A percentile compares a stretch with the other conserved stretches of the same genome.
Evolutionary conservation across 257 asterid species (phyloP).

Genomic region (Fraxinus quadrangulata): DNA sequence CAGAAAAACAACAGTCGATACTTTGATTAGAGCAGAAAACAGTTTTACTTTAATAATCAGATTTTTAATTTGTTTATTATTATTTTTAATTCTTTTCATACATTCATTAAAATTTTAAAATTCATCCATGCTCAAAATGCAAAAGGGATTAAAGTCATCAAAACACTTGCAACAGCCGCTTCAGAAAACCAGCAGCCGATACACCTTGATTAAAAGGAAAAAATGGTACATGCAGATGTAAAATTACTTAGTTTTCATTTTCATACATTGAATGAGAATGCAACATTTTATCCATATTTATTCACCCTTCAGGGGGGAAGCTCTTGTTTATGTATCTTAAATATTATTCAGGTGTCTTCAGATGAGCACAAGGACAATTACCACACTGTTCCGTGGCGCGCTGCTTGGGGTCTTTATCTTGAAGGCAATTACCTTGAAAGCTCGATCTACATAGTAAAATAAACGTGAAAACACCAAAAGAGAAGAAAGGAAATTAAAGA

Average conservation of each 20-base stretch:
- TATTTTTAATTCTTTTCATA: not conserved
- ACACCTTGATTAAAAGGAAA: not conserved
- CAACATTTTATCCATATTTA: not conserved
- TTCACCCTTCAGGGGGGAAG: not conserved
- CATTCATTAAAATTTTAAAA: constrained; percentile 3
- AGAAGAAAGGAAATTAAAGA: constrained; percentile 7
- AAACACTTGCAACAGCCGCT: not conserved
- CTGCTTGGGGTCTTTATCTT: constrained; percentile 52
- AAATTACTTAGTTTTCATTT: not conserved
- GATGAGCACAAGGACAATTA: constrained; percentile 25
- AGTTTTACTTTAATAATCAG: not conserved
- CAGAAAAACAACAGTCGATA: not conserved
- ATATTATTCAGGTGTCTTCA: not conserved
- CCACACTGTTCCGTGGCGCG: constrained; percentile 57
- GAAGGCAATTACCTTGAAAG: constrained; percentile 63
- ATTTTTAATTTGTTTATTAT: not conserved
- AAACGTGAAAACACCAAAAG: constrained; percentile 9
- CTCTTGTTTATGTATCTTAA: not conserved
- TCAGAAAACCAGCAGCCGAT: not conserved
- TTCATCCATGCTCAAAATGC: not conserved
- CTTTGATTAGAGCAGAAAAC: not conserved
- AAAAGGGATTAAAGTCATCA: not conserved
- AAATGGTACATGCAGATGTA: not conserved
- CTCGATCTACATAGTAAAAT: constrained; percentile 39
- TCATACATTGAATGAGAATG: not conserved